These are phyloP conservation scores for Neobulgaria alba DNA, from an alignment of 2,329 filamentous ascomycete genomes.

Conservation along the genomic window DNA sequence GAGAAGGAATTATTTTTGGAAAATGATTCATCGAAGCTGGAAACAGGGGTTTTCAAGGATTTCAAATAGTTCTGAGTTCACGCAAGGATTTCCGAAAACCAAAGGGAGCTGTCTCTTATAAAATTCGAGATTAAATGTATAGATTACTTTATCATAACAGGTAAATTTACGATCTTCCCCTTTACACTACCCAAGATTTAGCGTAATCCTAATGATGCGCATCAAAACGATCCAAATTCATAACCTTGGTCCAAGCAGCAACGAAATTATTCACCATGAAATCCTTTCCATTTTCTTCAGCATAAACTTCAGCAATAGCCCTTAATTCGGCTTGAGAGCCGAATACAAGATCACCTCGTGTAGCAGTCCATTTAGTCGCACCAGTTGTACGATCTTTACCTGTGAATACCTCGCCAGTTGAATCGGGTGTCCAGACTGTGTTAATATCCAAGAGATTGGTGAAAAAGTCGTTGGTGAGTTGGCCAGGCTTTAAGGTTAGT, in stretches of 20 bases:
- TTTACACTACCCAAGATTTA: no score
- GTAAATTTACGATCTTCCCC: no score
- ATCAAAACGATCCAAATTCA: conserved; percentile 50
- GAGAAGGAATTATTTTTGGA: no score
- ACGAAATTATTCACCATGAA: conserved; percentile 51
- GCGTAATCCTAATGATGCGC: no score
- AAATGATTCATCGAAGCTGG: no score
- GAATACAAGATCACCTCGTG: conserved; percentile 47
- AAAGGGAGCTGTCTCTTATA: no score
- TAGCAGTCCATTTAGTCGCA: conserved; percentile 46
- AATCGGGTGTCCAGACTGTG: conserved; percentile 41
- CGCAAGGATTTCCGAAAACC: no score
- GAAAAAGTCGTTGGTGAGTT: conserved; percentile 54
- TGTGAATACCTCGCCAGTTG: conserved; percentile 39
- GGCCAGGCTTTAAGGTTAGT: conserved; percentile 44
- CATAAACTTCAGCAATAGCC: conserved; percentile 49
- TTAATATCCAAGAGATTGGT: conserved; percentile 48
- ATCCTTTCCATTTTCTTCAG: conserved; percentile 36
- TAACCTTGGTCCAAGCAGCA: conserved; percentile 50
- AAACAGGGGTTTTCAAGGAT: no score
- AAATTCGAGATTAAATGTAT: no score
- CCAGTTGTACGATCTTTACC: conserved; percentile 47
- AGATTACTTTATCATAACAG: no score
- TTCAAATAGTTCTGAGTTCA: no score
- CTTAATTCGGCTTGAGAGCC: conserved; percentile 51